These are phyloP conservation scores for Golovinomyces cichoracearum DNA, from an alignment of 2,329 filamentous ascomycete genomes.

Conservation along the genomic window DNA sequence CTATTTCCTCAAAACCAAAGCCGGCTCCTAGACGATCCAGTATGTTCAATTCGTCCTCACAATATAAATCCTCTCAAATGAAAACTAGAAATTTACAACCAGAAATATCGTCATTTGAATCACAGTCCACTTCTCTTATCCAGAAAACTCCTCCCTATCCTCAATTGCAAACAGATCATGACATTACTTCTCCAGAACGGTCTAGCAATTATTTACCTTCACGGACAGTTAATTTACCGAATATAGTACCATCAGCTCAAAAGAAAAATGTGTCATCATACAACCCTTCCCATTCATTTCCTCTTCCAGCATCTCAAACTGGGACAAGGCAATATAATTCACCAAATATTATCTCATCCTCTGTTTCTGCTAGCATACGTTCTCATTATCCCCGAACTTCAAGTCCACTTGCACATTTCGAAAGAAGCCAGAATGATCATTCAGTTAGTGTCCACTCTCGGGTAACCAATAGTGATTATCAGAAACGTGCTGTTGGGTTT, in stretches of 20 bases:
- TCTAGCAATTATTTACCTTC: background rate
- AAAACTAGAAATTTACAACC: constrained; percentile 3
- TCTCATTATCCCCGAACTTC: constrained; percentile 38
- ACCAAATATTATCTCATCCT: constrained; percentile 18
- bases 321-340: constrained; percentile 5
- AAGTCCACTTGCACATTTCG: constrained; percentile 38
- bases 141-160: constrained; percentile 5
- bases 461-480: constrained; percentile 20
- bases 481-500: constrained; percentile 25
- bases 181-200: background rate
- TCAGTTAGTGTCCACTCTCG: constrained; percentile 15
- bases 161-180: constrained; percentile 3
- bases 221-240: background rate
- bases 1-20: constrained; percentile 30
- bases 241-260: constrained; percentile 16
- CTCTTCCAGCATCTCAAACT: constrained; percentile 18
- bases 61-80: constrained; percentile 6
- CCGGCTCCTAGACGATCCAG: constrained; percentile 27
- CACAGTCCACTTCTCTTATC: constrained; percentile 4
- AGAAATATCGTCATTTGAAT: constrained; percentile 3
- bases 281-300: constrained; percentile 14
- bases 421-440: constrained; percentile 17
- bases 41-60: constrained; percentile 8
- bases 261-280: constrained; percentile 18
- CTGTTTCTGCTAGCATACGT: constrained; percentile 13